Evolutionary conservation across 192 early-diverging fungal genomes (phyloP).

Genomic region (Dimargaris xerosporica): DNA sequence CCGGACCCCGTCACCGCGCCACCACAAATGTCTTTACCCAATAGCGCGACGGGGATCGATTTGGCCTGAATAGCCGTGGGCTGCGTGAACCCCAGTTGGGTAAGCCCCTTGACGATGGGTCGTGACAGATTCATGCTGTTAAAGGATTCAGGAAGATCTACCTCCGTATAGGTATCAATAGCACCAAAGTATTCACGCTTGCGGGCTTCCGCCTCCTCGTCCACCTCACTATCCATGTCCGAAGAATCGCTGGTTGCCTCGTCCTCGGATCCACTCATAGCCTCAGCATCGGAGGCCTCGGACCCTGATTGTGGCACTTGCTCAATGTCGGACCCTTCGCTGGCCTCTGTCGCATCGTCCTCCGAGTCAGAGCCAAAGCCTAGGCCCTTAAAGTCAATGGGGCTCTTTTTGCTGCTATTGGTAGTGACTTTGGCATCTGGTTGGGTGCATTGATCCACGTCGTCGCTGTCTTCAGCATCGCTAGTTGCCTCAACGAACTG

Average conservation of each 20-base stretch:
- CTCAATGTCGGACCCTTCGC: slow-evolving; percentile 16
- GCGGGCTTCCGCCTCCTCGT: slow-evolving; percentile 29
- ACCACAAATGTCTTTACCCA: slow-evolving; percentile 96
- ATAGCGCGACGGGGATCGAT: slow-evolving; percentile 84
- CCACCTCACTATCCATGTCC: slow-evolving; percentile 15
- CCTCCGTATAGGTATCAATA: slow-evolving; percentile 22
- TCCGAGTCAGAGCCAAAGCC: too few relatives aligned
- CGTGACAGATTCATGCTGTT: slow-evolving; percentile 84
- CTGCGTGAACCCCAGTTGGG: slow-evolving; percentile 75
- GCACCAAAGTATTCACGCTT: slow-evolving; percentile 31
- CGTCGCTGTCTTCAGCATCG: not conserved
- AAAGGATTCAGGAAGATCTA: slow-evolving; percentile 61
- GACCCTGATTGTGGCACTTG: slow-evolving; percentile 13
- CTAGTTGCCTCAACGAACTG: not conserved
- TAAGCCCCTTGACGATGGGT: slow-evolving; percentile 83
- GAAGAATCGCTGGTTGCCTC: not conserved
- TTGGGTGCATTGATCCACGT: too few relatives aligned
- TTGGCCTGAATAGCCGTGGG: slow-evolving; percentile 88
- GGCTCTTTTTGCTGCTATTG: too few relatives aligned
- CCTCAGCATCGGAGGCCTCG: slow-evolving; percentile 3
- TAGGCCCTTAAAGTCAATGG: too few relatives aligned
- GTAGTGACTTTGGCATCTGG: too few relatives aligned
- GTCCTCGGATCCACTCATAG: not conserved
- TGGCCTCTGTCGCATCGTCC: not conserved
- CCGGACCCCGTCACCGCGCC: slow-evolving; percentile 97